A percentile compares a stretch with the other conserved stretches of the same genome.
These are phyloP conservation scores for Paulownia fortunei DNA, from an alignment of 257 asterid species.

Conservation along the genomic window DNA sequence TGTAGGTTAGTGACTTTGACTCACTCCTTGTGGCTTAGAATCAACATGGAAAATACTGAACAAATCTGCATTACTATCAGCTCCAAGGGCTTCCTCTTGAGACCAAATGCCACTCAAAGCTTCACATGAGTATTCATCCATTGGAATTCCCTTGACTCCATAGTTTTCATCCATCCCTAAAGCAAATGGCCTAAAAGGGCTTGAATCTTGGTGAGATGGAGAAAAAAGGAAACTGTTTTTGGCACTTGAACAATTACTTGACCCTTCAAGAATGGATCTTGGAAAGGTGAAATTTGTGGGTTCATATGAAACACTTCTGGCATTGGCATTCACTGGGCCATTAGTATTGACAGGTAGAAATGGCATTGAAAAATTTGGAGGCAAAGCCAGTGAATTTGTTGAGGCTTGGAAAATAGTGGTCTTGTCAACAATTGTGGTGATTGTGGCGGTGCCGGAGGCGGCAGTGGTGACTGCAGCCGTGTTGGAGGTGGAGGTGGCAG, in stretches of 20 bases:
- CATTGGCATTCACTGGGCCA: not conserved
- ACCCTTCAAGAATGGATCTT: slow-evolving; percentile 25
- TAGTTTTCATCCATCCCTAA: slow-evolving; percentile 32
- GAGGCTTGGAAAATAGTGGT: not conserved
- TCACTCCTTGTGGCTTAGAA: slow-evolving; percentile 20
- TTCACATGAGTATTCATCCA: slow-evolving; percentile 32
- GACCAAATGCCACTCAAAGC: slow-evolving; percentile 36
- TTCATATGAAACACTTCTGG: slow-evolving; percentile 5
- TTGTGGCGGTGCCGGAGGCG: not conserved
- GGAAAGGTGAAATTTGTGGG: slow-evolving; percentile 2
- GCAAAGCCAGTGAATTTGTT: not conserved
- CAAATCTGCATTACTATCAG: slow-evolving; percentile 40
- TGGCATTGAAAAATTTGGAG: slow-evolving; percentile 28
- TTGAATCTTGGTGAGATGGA: slow-evolving; percentile 36
- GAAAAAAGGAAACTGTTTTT: slow-evolving; percentile 6
- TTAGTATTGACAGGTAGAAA: not conserved
- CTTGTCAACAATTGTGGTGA: not conserved
- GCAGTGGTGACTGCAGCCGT: not conserved
- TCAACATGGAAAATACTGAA: slow-evolving; percentile 31
- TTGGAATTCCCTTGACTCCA: slow-evolving; percentile 28
- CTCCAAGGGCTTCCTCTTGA: slow-evolving; percentile 31
- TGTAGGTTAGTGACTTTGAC: slow-evolving; percentile 27
- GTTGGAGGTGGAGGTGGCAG: not conserved
- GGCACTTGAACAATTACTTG: slow-evolving; percentile 15
- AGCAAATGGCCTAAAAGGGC: slow-evolving; percentile 30